phyloP scores from a whole-genome alignment of 495 filamentous ascomycete species.

The Xylaria nigripes region DNA sequence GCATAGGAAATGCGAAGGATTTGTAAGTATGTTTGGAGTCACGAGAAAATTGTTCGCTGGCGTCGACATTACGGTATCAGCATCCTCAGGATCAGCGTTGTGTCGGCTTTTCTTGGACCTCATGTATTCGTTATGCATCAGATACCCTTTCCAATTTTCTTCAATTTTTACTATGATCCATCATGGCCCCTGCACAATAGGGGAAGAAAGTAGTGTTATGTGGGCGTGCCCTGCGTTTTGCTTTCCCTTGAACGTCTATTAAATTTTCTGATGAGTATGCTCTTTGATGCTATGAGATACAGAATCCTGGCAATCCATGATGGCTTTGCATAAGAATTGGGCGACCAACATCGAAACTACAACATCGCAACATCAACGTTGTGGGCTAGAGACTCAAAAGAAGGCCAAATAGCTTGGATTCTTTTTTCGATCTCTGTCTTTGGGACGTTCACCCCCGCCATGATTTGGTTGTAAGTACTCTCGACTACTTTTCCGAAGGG shows the following conservation, averaged over 20 bases:
- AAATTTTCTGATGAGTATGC: background rate
- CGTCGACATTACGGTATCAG: background rate
- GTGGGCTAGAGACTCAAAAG: background rate
- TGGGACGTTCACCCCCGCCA: background rate
- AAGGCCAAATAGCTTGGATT: background rate
- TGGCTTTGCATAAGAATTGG: background rate
- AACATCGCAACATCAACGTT: background rate
- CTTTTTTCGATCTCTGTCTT: constrained; percentile 7
- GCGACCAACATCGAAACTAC: background rate
- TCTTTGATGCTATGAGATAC: background rate
- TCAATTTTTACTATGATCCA: background rate
- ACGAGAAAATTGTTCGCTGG: background rate
- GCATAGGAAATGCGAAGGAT: too few species aligned
- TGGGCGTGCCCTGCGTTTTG: background rate
- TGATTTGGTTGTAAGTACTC: constrained; percentile 5
- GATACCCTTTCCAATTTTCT: background rate
- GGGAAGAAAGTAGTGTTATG: background rate
- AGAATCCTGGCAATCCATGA: background rate
- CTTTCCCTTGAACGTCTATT: too few species aligned
- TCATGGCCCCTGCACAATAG: background rate
- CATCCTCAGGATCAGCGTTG: background rate
- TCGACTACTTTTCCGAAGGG: constrained; percentile 11
- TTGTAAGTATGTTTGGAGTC: background rate
- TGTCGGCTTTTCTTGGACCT: background rate
- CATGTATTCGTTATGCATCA: background rate